Evolutionary conservation across 2,329 filamentous ascomycete species (phyloP).

Genomic region (Cladosporium sp.): DNA sequence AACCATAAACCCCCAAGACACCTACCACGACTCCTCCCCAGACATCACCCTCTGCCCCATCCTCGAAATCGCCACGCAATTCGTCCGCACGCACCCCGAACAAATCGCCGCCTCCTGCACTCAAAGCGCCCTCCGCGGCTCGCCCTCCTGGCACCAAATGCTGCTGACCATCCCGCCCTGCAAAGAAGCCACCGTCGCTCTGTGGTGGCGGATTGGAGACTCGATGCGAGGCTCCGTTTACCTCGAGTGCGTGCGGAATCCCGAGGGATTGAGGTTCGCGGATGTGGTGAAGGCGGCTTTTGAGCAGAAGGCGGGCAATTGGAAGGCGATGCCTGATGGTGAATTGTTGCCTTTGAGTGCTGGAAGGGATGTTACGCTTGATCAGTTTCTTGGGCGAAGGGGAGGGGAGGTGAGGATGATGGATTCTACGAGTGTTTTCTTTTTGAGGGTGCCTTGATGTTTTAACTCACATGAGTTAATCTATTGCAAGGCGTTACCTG

Average conservation of each 20-base stretch:
- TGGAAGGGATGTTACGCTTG: background rate
- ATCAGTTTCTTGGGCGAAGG: slow-evolving; percentile 1
- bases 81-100: background rate
- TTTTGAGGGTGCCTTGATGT: background rate
- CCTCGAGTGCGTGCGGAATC: background rate
- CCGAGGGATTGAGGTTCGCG: background rate
- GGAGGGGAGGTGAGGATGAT: slow-evolving; percentile 7
- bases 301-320: background rate
- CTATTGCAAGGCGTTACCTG: no score
- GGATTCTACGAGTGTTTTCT: background rate
- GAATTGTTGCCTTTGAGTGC: slow-evolving; percentile 2
- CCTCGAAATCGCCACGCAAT: background rate
- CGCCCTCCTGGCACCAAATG: slow-evolving; percentile 19
- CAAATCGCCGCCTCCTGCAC: background rate
- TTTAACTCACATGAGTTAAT: background rate
- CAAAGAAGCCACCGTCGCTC: background rate
- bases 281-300: slow-evolving; percentile 2
- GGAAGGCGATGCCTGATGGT: slow-evolving; percentile 4
- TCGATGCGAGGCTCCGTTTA: slow-evolving; percentile 3
- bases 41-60: background rate
- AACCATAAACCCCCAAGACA: background rate
- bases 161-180: slow-evolving; percentile 16
- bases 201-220: slow-evolving; percentile 4
- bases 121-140: background rate
- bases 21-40: no score